Evolutionary conservation across 768 basidiomycete genomes (phyloP).

Genomic region (Holtermanniella nyarrowii): DNA sequence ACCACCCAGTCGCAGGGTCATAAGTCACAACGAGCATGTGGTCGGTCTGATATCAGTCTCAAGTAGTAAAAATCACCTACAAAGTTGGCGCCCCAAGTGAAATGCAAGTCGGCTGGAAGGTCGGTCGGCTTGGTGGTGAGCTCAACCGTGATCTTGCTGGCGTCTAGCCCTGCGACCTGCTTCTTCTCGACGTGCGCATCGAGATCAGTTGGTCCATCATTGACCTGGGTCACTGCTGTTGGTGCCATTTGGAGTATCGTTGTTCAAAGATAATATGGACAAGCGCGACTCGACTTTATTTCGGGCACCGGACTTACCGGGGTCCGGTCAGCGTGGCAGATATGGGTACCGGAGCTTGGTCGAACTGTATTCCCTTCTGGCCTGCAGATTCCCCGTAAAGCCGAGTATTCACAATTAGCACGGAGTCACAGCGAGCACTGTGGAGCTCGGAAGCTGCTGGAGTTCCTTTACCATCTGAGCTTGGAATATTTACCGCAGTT

Average conservation of each 20-base stretch:
- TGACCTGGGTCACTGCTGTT: not conserved
- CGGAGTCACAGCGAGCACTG: no score
- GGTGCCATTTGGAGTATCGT: not conserved
- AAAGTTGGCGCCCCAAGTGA: slow-evolving; percentile 17
- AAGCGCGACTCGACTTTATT: not conserved
- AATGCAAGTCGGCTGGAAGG: slow-evolving; percentile 11
- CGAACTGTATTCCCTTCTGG: no score
- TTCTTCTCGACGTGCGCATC: not conserved
- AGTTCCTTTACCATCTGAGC: no score
- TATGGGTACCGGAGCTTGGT: no score
- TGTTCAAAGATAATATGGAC: no score
- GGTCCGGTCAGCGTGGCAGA: no score
- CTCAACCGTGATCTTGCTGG: slow-evolving; percentile 13
- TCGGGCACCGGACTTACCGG: no score
- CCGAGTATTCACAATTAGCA: no score
- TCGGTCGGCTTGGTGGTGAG: slow-evolving; percentile 2
- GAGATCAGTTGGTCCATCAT: not conserved
- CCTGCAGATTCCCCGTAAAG: no score
- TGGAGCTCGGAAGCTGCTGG: no score
- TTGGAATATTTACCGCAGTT: no score
- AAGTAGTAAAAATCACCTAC: not conserved
- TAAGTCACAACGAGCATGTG: slow-evolving; percentile 8
- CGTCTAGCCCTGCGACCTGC: not conserved
- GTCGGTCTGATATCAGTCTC: slow-evolving; percentile 1
- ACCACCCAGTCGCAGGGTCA: slow-evolving; percentile 3